A percentile compares a stretch with the other conserved stretches of the same genome.
Conservation (phyloP, 179 eudicot genomes). For the Nepenthes alata region DNA sequence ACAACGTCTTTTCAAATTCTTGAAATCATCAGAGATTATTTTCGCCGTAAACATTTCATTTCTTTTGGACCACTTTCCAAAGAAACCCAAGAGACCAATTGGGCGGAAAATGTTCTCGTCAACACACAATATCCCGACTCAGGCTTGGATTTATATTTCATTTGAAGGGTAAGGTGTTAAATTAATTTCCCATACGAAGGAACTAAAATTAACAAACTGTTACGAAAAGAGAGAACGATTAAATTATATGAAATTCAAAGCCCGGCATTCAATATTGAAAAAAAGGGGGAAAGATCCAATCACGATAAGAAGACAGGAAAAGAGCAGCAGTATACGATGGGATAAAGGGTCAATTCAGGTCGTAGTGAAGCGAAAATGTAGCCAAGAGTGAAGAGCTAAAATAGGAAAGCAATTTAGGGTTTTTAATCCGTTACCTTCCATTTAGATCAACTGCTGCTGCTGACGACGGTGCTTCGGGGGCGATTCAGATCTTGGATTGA, state of each 20-base stretch:
- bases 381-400: background rate
- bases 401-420: slow-evolving; percentile 3
- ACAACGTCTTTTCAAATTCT: too few species aligned
- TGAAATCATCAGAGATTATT: too few species aligned
- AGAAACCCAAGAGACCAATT: too few species aligned
- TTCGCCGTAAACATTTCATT: too few species aligned
- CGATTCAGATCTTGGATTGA: slow-evolving; percentile 6
- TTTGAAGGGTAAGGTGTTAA: too few species aligned
- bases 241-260: background rate
- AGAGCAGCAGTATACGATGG: background rate
- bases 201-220: background rate
- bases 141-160: too few species aligned
- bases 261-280: background rate
- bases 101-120: too few species aligned
- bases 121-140: too few species aligned
- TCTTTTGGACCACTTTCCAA: too few species aligned
- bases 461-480: background rate
- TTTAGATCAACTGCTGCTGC: slow-evolving; percentile 2
- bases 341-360: background rate
- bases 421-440: slow-evolving; percentile 8
- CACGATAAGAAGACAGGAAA: background rate
- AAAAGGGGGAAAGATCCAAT: background rate
- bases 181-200: background rate
- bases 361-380: background rate
- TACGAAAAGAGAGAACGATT: background rate